Percentiles rank a stretch among this genome's conserved stretches.
Evolutionary conservation across 345 rosid species (phyloP).

Genomic region (Pugionium cornutum): DNA sequence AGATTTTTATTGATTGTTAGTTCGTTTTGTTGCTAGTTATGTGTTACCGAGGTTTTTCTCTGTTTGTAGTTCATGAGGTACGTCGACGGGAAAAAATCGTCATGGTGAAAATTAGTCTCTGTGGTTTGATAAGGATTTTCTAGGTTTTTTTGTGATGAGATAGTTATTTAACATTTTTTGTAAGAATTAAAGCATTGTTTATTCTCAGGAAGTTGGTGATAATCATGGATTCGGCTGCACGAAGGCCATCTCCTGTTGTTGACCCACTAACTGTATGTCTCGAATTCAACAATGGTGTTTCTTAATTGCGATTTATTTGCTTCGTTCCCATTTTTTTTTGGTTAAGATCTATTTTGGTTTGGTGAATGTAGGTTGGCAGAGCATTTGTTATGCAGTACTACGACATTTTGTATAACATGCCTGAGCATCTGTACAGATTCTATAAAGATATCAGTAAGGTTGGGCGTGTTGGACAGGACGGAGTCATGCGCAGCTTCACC

Average conservation of each 20-base stretch:
- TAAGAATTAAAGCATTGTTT: conserved; percentile 12
- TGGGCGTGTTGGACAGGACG: conserved; percentile 47
- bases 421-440: conserved; percentile 50
- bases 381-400: conserved; percentile 55
- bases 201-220: conserved; percentile 1
- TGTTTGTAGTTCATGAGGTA: conserved; percentile 5
- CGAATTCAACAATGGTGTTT: background rate
- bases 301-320: background rate
- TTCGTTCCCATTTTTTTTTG: background rate
- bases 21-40: no score
- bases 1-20: no score
- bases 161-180: background rate
- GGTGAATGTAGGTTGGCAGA: conserved; percentile 46
- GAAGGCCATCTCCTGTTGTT: conserved; percentile 40
- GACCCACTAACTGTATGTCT: conserved; percentile 32
- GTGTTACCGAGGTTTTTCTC: background rate
- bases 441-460: conserved; percentile 51
- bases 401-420: conserved; percentile 43
- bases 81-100: background rate
- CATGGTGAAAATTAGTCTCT: background rate
- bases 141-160: background rate
- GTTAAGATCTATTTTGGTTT: background rate
- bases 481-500: conserved; percentile 39
- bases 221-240: conserved; percentile 50
- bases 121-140: background rate